Evolutionary conservation across 768 basidiomycete genomes (phyloP).

Genomic region (Rubroboletus satanas): DNA sequence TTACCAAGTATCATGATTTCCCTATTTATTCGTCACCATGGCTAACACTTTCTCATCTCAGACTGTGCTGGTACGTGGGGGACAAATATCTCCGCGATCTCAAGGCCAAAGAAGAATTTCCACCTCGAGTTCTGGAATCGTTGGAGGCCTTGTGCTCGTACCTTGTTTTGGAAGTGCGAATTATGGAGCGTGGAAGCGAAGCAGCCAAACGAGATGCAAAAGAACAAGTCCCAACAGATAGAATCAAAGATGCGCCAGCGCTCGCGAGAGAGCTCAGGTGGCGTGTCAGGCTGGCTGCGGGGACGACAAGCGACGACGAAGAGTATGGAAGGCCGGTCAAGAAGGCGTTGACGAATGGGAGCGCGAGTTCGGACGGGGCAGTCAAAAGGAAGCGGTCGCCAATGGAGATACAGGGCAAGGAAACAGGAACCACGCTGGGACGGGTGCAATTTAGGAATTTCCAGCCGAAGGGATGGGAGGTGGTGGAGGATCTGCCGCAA

Average conservation of each 20-base stretch:
- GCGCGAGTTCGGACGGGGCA: conserved; percentile 21
- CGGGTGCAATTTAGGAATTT: conserved; percentile 56
- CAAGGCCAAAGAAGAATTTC: conserved; percentile 50
- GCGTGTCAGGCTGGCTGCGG: conserved; percentile 63
- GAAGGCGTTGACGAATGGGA: conserved; percentile 25
- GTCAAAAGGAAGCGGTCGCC: conserved; percentile 41
- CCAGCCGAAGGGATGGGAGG: conserved; percentile 65
- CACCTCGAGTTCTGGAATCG: conserved; percentile 63
- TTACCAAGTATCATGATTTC: conserved; percentile 54
- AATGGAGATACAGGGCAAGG: conserved; percentile 8
- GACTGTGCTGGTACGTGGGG: conserved; percentile 88
- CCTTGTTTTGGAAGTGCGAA: conserved; percentile 70
- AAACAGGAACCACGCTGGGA: conserved; percentile 15
- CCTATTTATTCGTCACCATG: conserved; percentile 9
- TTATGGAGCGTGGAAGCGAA: conserved; percentile 69
- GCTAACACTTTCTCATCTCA: conserved; percentile 28
- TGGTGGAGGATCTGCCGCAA: conserved; percentile 38
- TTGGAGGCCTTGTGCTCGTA: conserved; percentile 70
- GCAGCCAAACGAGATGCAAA: conserved; percentile 70
- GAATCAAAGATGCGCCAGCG: conserved; percentile 76
- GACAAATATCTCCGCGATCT: conserved; percentile 77
- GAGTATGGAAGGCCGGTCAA: conserved; percentile 28
- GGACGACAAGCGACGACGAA: conserved; percentile 68
- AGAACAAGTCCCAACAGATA: conserved; percentile 78
- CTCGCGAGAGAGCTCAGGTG: conserved; percentile 83